A percentile compares a stretch with the other conserved stretches of the same genome.
Evolutionary conservation across 306 rosid genomes (phyloP).

Genomic region (Citrullus colocynthis): DNA sequence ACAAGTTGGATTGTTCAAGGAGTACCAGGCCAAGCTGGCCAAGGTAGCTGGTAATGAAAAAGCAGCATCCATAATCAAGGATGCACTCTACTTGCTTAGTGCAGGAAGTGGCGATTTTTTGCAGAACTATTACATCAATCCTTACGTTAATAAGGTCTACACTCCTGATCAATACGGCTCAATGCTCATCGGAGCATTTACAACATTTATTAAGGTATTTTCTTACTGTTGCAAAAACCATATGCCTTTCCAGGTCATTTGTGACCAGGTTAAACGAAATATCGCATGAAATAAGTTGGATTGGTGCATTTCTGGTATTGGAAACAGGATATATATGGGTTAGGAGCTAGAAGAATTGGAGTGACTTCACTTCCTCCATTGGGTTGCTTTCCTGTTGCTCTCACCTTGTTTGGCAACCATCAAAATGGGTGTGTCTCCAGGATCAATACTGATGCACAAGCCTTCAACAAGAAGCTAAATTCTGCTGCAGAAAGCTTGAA

Average conservation of each 20-base stretch:
- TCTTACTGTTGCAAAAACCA: background rate
- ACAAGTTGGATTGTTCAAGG: slow-evolving; percentile 60
- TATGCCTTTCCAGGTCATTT: background rate
- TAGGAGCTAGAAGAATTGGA: slow-evolving; percentile 86
- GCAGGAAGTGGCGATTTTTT: slow-evolving; percentile 79
- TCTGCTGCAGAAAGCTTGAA: slow-evolving; percentile 56
- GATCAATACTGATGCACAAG: slow-evolving; percentile 67
- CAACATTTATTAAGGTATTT: slow-evolving; percentile 52
- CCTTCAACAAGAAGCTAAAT: slow-evolving; percentile 63
- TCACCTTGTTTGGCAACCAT: slow-evolving; percentile 59
- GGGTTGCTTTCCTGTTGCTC: slow-evolving; percentile 90
- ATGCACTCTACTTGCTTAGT: slow-evolving; percentile 55
- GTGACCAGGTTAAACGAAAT: background rate
- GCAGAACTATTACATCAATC: slow-evolving; percentile 85
- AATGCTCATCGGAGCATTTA: slow-evolving; percentile 38
- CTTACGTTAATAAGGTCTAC: slow-evolving; percentile 42
- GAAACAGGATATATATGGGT: slow-evolving; percentile 51
- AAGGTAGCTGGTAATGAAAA: slow-evolving; percentile 67
- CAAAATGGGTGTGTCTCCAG: slow-evolving; percentile 64
- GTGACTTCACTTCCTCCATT: slow-evolving; percentile 95
- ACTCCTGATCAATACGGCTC: slow-evolving; percentile 60
- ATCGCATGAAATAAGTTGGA: background rate
- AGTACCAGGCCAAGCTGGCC: slow-evolving; percentile 63
- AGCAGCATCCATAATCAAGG: slow-evolving; percentile 60
- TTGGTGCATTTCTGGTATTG: background rate